A percentile compares a stretch with the other conserved stretches of the same genome.
Evolutionary conservation across 306 rosid genomes (phyloP).

Genomic region (Prunus davidiana): DNA sequence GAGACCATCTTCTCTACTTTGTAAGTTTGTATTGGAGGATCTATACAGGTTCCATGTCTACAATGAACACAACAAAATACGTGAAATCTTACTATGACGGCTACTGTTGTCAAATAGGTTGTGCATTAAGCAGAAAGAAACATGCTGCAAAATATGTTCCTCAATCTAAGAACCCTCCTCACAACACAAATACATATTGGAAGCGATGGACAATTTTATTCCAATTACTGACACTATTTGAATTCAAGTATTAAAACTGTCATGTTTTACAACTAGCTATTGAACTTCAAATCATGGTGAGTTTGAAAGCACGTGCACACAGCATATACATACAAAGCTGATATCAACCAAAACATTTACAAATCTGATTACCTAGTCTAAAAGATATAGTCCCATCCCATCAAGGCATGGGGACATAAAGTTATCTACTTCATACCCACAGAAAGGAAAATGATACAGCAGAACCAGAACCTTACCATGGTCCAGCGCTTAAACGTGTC

Average conservation of each 20-base stretch:
- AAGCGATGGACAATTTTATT: neutral
- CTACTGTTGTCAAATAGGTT: no score
- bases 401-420: neutral
- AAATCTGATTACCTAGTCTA: neutral
- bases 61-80: conserved; percentile 23
- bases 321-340: neutral
- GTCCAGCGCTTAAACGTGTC: conserved; percentile 96
- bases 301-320: neutral
- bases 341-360: neutral
- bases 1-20: conserved; percentile 28
- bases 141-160: neutral
- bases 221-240: neutral
- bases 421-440: neutral
- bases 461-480: conserved; percentile 49
- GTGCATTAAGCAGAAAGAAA: neutral
- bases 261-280: neutral
- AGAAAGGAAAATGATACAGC: neutral
- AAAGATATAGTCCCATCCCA: neutral
- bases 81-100: neutral
- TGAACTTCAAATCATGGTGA: neutral
- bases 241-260: neutral
- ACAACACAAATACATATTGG: neutral
- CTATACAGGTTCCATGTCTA: conserved; percentile 63
- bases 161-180: neutral
- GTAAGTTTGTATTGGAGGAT: conserved; percentile 29